Base-by-base conservation (phyloP, 345 rosid genomes). In the Salix suchowensis region DNA sequence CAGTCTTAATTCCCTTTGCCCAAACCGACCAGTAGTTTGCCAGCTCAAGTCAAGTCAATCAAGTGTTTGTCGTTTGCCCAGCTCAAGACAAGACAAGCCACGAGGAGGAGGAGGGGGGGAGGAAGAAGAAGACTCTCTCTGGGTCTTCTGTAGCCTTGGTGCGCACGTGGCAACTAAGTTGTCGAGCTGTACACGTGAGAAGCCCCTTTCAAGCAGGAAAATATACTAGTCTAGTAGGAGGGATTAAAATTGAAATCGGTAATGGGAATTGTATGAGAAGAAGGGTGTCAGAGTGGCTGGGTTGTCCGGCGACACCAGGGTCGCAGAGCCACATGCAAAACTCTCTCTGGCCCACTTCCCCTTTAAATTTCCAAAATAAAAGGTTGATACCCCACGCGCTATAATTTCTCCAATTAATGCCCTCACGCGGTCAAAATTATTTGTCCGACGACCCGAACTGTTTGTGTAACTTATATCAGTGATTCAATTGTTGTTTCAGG, bases 141-240 rank as follows among this genome's bases (percentile, higher is more conserved):
- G 4, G 64, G 14, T 58, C 64, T 58, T 28, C 23, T 55, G 28
- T n/a, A 58, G 64, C 23, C 64, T 48, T 60, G 75, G 54, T 54
- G 73, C 70, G 84, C 84, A 78, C 84, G 84, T 74, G 80, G 52
- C 36, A 55, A 10, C 44, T 40, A 40, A 36, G 62, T 44, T 74
- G 71, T 79, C 81, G 81, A 80, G 88, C 85, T 89, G 91, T 88
- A 90, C 92, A 90, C 85, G 93, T 88, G 89, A 87, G 79, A 78
- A 69, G 74, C 36, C 28, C 81, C 12, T 58, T 83, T 66, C 68
- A 30, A 62, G 28, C 39, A 44, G 67, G 60, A 9, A 39, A 21
- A 16, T 65, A 28, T 16, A 30, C 75, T 72, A 40, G 46, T 40
- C 13, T 40, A 50, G 62, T 55, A 65, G 67, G 83, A 66, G 69